Percentiles rank a stretch among this genome's conserved stretches.
These are phyloP conservation scores for Aspergillus ustus DNA, from an alignment of 2,329 filamentous ascomycete genomes.

Conservation along the genomic window DNA sequence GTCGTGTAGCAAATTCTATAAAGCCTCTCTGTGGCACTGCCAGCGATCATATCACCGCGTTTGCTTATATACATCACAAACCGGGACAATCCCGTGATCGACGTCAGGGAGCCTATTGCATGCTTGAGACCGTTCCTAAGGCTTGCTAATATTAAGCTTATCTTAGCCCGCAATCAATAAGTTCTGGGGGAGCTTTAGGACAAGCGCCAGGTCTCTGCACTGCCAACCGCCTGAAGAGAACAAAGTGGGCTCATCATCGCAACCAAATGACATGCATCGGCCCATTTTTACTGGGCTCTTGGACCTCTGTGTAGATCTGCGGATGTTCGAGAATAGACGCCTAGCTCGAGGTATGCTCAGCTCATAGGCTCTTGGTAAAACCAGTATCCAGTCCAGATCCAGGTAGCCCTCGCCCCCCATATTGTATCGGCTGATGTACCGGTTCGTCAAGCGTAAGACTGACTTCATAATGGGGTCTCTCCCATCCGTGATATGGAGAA, in stretches of 20 bases:
- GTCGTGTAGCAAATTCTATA: neutral
- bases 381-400: neutral
- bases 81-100: neutral
- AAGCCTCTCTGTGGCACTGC: neutral
- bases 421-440: neutral
- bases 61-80: neutral
- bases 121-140: neutral
- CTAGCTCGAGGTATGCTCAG: neutral
- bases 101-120: neutral
- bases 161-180: slow-evolving; percentile 1
- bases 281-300: neutral
- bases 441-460: neutral
- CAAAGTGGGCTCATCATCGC: neutral
- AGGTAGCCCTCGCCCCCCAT: neutral
- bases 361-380: neutral
- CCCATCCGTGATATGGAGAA: neutral
- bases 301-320: neutral
- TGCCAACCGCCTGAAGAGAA: neutral
- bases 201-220: neutral
- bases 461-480: neutral
- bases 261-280: neutral
- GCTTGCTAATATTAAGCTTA: slow-evolving; percentile 11
- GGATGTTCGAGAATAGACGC: neutral
- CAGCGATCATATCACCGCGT: neutral
- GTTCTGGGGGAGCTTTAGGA: neutral